Percentiles rank a stretch among this genome's conserved stretches.
phyloP scores from a whole-genome alignment of 495 filamentous ascomycete genomes.

The Aspergillus campestris region DNA sequence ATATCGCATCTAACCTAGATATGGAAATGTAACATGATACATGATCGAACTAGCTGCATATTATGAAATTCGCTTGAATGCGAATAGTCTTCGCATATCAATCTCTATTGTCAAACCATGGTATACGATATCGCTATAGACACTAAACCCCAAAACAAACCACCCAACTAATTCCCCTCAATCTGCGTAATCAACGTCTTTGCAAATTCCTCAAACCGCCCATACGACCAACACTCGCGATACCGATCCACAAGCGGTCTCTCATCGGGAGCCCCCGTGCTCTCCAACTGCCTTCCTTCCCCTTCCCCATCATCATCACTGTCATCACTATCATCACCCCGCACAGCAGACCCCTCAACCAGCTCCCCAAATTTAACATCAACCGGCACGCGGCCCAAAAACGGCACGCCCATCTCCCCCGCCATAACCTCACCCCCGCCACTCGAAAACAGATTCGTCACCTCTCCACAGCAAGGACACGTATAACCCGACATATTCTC shows the following conservation, averaged over 20 bases:
- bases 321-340: slow-evolving; percentile 26
- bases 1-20: too few relatives aligned
- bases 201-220: slow-evolving; percentile 63
- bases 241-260: slow-evolving; percentile 70
- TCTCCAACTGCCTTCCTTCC: slow-evolving; percentile 36
- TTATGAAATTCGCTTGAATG: too few relatives aligned
- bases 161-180: slow-evolving; percentile 12
- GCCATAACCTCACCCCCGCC: slow-evolving; percentile 91
- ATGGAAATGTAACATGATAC: too few relatives aligned
- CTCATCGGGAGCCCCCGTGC: slow-evolving; percentile 35
- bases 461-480: slow-evolving; percentile 89
- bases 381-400: slow-evolving; percentile 82
- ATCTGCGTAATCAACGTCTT: slow-evolving; percentile 42
- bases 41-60: too few relatives aligned
- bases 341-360: slow-evolving; percentile 51
- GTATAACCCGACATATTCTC: slow-evolving; percentile 98
- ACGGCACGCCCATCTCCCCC: slow-evolving; percentile 69
- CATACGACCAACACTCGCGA: slow-evolving; percentile 62
- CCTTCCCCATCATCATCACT: slow-evolving; percentile 36
- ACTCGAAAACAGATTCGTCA: slow-evolving; percentile 83
- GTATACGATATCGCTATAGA: slow-evolving; percentile 1
- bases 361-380: slow-evolving; percentile 65
- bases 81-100: too few relatives aligned
- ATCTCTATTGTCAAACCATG: neutral
- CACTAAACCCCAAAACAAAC: neutral